A percentile compares a stretch with the other conserved stretches of the same genome.
phyloP scores from a whole-genome alignment of 345 rosid genomes.

The Laguncularia racemosa region DNA sequence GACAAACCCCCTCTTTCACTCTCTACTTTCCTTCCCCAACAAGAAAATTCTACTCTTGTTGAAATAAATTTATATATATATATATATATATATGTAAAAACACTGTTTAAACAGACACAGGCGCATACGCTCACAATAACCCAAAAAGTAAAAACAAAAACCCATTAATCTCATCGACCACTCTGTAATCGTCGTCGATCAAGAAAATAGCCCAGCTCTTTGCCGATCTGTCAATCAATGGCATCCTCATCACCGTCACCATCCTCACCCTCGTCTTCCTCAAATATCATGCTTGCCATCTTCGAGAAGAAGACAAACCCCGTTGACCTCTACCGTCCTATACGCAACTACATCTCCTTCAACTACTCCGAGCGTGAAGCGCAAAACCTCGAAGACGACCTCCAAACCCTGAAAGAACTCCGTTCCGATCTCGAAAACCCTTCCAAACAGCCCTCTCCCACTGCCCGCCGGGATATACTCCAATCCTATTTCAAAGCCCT shows the following conservation, averaged over 20 bases:
- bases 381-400: constrained; percentile 88
- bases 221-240: background rate
- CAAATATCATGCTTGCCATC: constrained; percentile 89
- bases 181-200: background rate
- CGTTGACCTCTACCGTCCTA: constrained; percentile 85
- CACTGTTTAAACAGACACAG: too few species aligned
- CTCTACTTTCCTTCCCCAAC: too few species aligned
- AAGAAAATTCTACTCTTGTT: too few species aligned
- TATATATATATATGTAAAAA: too few species aligned
- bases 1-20: too few species aligned
- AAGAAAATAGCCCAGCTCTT: background rate
- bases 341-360: constrained; percentile 73
- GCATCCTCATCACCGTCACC: constrained; percentile 20
- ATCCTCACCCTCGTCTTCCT: constrained; percentile 38
- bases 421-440: constrained; percentile 81
- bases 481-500: constrained; percentile 66
- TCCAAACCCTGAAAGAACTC: constrained; percentile 54
- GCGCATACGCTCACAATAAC: too few species aligned
- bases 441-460: constrained; percentile 65
- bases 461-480: constrained; percentile 79
- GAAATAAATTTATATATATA: too few species aligned
- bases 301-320: constrained; percentile 81
- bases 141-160: too few species aligned
- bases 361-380: constrained; percentile 96
- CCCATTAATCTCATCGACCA: too few species aligned